phyloP scores from a whole-genome alignment of 2,329 filamentous ascomycete genomes.

The Cercospora sp. region DNA sequence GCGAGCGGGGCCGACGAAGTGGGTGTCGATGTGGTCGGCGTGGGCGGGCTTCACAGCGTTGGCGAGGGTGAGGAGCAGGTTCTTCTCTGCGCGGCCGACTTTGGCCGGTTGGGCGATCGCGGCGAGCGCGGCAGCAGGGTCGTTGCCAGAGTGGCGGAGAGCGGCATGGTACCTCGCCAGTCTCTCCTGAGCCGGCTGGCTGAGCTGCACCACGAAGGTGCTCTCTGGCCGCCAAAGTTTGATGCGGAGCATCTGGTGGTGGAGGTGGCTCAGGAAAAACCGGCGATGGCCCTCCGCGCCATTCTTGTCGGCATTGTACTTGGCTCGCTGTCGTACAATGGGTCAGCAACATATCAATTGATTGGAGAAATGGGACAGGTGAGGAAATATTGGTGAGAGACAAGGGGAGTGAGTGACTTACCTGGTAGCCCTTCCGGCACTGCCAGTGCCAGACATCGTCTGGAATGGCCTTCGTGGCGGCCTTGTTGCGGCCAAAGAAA shows the following conservation, averaged over 20 bases:
- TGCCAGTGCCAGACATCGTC: slow-evolving; percentile 46
- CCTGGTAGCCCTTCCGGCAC: slow-evolving; percentile 76
- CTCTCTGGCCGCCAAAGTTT: slow-evolving; percentile 36
- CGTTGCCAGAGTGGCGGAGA: slow-evolving; percentile 25
- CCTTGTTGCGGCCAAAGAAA: slow-evolving; percentile 80
- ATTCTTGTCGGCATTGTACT: slow-evolving; percentile 30
- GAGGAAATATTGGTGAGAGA: neutral
- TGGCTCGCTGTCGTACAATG: slow-evolving; percentile 49
- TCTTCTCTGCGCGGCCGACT: slow-evolving; percentile 19
- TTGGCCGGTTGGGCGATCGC: slow-evolving; percentile 18
- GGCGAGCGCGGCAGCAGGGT: slow-evolving; percentile 21
- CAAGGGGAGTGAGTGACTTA: neutral
- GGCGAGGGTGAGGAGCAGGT: slow-evolving; percentile 12
- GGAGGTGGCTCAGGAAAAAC: slow-evolving; percentile 28
- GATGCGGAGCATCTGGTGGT: slow-evolving; percentile 33
- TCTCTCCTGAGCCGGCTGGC: slow-evolving; percentile 29
- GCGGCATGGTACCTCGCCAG: slow-evolving; percentile 27
- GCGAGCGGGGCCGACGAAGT: slow-evolving; percentile 23
- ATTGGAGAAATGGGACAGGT: neutral
- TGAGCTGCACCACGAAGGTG: slow-evolving; percentile 34
- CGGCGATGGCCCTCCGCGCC: neutral
- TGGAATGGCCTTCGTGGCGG: slow-evolving; percentile 69
- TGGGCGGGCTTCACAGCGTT: slow-evolving; percentile 27
- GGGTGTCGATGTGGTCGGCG: slow-evolving; percentile 28
- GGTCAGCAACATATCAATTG: neutral